phyloP scores from a whole-genome alignment of 129 eudicot species.

The Arctium lappa region DNA sequence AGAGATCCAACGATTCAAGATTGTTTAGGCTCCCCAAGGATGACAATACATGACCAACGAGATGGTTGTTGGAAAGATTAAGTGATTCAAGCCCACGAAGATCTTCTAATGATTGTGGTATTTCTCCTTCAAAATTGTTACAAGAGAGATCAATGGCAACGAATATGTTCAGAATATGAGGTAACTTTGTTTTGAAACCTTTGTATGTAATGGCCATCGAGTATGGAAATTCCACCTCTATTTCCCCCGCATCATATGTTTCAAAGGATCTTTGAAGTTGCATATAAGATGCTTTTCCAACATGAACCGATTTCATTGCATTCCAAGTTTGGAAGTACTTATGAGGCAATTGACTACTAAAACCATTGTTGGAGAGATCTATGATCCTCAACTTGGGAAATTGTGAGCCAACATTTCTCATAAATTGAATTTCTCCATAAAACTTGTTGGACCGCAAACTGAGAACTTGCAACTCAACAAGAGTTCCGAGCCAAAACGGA shows the following conservation, averaged over 20 bases:
- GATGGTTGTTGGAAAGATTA: constrained; percentile 9
- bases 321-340: neutral
- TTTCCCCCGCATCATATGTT: too few relatives aligned
- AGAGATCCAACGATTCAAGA: constrained; percentile 9
- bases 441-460: constrained; percentile 9
- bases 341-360: constrained; percentile 19
- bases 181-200: neutral
- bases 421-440: neutral
- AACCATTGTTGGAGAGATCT: constrained; percentile 36
- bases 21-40: neutral
- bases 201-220: neutral
- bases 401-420: neutral
- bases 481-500: constrained; percentile 19
- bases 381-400: constrained; percentile 23
- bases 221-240: too few relatives aligned
- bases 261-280: neutral
- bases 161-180: neutral
- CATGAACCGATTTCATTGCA: constrained; percentile 15
- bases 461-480: constrained; percentile 1
- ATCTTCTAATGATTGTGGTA: constrained; percentile 10
- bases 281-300: neutral
- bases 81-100: constrained; percentile 10
- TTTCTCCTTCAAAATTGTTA: neutral
- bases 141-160: neutral
- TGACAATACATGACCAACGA: neutral